phyloP scores from a whole-genome alignment of 2,329 filamentous ascomycete genomes.

The Phialophora verrucosa region DNA sequence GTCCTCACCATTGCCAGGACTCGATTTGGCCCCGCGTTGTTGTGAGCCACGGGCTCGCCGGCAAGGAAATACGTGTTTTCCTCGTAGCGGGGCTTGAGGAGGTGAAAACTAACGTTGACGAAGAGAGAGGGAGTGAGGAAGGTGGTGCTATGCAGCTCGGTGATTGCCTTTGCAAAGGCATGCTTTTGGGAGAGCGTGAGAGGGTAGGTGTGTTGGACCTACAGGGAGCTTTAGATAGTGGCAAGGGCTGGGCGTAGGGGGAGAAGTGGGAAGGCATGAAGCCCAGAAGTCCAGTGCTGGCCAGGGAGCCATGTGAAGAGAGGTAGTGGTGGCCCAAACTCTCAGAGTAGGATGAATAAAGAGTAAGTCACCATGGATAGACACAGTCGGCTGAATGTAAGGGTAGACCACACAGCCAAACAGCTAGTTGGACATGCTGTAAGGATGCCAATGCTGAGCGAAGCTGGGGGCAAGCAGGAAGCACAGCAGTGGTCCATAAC shows the following conservation, averaged over 20 bases:
- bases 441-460: background rate
- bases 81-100: background rate
- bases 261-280: background rate
- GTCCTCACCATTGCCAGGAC: constrained; percentile 26
- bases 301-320: background rate
- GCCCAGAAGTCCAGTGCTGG: background rate
- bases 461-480: background rate
- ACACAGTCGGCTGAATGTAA: background rate
- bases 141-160: constrained; percentile 33
- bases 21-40: constrained; percentile 25
- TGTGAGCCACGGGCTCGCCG: constrained; percentile 28
- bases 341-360: background rate
- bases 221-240: background rate
- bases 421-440: background rate
- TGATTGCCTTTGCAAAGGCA: constrained; percentile 35
- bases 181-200: constrained; percentile 33
- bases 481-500: background rate
- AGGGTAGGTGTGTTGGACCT: constrained; percentile 36
- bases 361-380: background rate
- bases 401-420: background rate
- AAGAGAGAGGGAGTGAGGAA: constrained; percentile 38
- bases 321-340: background rate
- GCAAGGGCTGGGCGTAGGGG: background rate
- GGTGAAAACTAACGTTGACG: constrained; percentile 37
- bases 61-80: constrained; percentile 28